Conservation (phyloP, 176 grass and related monocot species). For the Musa itinerans region DNA sequence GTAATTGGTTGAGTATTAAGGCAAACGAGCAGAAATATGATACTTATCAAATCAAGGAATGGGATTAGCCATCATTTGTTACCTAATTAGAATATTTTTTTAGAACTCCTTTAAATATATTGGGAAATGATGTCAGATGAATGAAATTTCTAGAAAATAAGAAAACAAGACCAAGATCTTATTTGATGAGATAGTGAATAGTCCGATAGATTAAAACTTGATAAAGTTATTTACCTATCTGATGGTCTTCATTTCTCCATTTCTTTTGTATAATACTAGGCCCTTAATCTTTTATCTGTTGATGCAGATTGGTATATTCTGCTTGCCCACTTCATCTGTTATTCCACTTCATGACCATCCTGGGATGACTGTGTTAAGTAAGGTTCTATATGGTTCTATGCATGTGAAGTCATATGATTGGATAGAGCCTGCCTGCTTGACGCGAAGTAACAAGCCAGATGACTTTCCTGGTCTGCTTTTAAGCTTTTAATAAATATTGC, state of each 20-base stretch:
- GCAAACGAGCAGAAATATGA: too few relatives aligned
- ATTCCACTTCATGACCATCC: constrained; percentile 97
- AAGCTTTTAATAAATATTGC: neutral
- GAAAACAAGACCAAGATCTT: too few relatives aligned
- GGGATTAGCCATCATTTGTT: too few relatives aligned
- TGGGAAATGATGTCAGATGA: too few relatives aligned
- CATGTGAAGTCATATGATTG: constrained; percentile 97
- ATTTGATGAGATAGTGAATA: too few relatives aligned
- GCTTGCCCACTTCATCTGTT: constrained; percentile 73
- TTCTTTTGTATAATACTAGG: neutral
- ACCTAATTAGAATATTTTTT: too few relatives aligned
- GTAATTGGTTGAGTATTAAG: too few relatives aligned
- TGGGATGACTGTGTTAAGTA: constrained; percentile 91
- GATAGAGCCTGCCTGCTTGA: constrained; percentile 52
- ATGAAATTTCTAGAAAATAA: too few relatives aligned
- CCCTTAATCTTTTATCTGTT: constrained; percentile 18
- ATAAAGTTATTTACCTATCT: neutral
- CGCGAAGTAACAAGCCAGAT: constrained; percentile 35
- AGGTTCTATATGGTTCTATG: constrained; percentile 88
- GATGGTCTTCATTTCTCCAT: neutral
- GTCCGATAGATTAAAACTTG: too few relatives aligned
- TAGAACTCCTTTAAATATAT: too few relatives aligned
- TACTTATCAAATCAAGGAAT: too few relatives aligned
- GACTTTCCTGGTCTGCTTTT: constrained; percentile 23
- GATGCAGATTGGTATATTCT: constrained; percentile 89